Evolutionary conservation across 2,329 filamentous ascomycete species (phyloP).

Genomic region (Pseudogymnoascus sp.): DNA sequence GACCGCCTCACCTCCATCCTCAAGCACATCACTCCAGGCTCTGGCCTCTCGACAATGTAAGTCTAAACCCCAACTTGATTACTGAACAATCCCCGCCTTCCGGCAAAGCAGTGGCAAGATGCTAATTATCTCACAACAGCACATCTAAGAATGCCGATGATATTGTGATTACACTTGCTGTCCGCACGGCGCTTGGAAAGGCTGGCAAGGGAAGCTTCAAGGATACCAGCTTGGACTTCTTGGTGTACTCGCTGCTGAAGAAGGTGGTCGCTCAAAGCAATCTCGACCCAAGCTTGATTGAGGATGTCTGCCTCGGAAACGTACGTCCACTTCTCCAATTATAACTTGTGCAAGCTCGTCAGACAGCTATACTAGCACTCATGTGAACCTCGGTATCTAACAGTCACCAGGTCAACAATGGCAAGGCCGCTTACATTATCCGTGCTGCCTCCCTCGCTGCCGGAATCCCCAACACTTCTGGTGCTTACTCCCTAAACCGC

Average conservation of each 20-base stretch:
- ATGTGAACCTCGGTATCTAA: neutral
- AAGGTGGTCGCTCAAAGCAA: conserved; percentile 64
- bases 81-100: conserved; percentile 7
- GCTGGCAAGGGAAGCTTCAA: conserved; percentile 89
- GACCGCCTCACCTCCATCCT: conserved; percentile 84
- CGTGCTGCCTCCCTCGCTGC: conserved; percentile 84
- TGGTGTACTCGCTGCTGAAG: conserved; percentile 77
- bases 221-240: conserved; percentile 81
- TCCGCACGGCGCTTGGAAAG: conserved; percentile 84
- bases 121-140: conserved; percentile 39
- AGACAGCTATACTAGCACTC: no score
- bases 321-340: conserved; percentile 41
- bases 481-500: conserved; percentile 77
- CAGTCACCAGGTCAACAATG: conserved; percentile 61
- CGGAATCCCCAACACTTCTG: conserved; percentile 85
- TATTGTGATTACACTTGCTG: conserved; percentile 87
- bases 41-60: conserved; percentile 71
- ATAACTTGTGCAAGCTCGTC: conserved; percentile 17
- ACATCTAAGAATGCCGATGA: conserved; percentile 92
- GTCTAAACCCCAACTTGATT: conserved; percentile 27
- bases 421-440: conserved; percentile 81
- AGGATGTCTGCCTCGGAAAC: conserved; percentile 90
- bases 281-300: conserved; percentile 71
- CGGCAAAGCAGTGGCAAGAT: conserved; percentile 18
- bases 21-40: conserved; percentile 72